phyloP scores from a whole-genome alignment of 306 rosid genomes.

The Cucurbita ficifolia region DNA sequence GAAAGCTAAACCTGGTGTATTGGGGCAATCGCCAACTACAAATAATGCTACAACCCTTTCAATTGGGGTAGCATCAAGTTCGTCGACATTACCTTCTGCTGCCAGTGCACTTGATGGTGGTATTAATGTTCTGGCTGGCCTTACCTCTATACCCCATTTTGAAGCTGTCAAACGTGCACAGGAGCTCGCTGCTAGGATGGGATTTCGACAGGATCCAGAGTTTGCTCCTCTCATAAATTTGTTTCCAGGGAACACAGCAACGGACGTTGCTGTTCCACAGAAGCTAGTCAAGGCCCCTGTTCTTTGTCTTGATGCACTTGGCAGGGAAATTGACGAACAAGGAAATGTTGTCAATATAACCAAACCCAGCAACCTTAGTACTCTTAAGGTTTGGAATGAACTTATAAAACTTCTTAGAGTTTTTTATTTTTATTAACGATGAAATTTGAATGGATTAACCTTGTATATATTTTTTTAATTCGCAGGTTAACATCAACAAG shows the following conservation, averaged over 20 bases:
- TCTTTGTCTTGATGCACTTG: conserved; percentile 95
- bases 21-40: background rate
- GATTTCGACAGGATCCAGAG: conserved; percentile 89
- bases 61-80: conserved; percentile 17
- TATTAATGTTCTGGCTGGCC: conserved; percentile 22
- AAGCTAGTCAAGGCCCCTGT: conserved; percentile 84
- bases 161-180: conserved; percentile 95
- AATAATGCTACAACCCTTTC: conserved; percentile 24
- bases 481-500: conserved; percentile 90
- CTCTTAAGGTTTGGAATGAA: conserved; percentile 57
- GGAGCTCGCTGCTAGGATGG: conserved; percentile 90
- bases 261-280: conserved; percentile 49
- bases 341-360: conserved; percentile 68
- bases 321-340: conserved; percentile 90
- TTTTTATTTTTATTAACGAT: background rate
- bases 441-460: background rate
- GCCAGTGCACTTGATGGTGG: conserved; percentile 15
- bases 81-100: conserved; percentile 27
- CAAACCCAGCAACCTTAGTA: conserved; percentile 79
- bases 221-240: conserved; percentile 79
- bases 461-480: conserved; percentile 3
- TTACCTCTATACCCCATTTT: conserved; percentile 25
- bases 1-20: conserved; percentile 24
- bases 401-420: background rate
- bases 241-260: conserved; percentile 66